Conservation (phyloP, 768 basidiomycete species). For the Leccinum boreale region DNA sequence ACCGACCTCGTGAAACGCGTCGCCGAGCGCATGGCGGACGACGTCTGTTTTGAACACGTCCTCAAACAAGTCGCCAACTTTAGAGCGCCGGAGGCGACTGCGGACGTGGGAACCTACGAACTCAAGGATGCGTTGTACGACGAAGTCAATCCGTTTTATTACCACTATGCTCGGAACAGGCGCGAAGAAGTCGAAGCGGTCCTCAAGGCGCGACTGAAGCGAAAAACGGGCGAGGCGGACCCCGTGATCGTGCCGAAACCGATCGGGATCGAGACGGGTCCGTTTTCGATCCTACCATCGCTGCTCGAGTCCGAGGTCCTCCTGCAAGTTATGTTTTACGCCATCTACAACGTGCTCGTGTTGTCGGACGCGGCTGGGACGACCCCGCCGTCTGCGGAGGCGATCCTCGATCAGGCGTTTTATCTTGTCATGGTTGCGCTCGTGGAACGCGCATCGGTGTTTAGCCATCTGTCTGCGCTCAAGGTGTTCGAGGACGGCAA, state of each 20-base stretch:
- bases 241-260: conserved; percentile 75
- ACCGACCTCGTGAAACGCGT: conserved; percentile 90
- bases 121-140: conserved; percentile 79
- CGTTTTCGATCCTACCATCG: conserved; percentile 62
- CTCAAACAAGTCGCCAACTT: conserved; percentile 79
- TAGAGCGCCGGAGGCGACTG: conserved; percentile 70
- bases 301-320: conserved; percentile 70
- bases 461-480: conserved; percentile 55
- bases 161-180: conserved; percentile 92
- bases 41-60: conserved; percentile 75
- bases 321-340: conserved; percentile 80
- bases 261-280: conserved; percentile 60
- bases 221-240: conserved; percentile 56
- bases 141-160: conserved; percentile 94
- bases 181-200: conserved; percentile 86
- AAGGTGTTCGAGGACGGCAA: conserved; percentile 57
- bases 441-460: conserved; percentile 62
- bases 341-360: conserved; percentile 69
- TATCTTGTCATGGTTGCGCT: conserved; percentile 85
- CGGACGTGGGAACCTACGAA: conserved; percentile 85
- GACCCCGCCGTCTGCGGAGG: conserved; percentile 77
- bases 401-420: conserved; percentile 84
- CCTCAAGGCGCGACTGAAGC: conserved; percentile 63
- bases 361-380: conserved; percentile 57
- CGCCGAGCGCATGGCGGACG: conserved; percentile 85